Base-by-base conservation (phyloP, 2,329 filamentous ascomycete genomes). In the Fusarium abutilonis region DNA sequence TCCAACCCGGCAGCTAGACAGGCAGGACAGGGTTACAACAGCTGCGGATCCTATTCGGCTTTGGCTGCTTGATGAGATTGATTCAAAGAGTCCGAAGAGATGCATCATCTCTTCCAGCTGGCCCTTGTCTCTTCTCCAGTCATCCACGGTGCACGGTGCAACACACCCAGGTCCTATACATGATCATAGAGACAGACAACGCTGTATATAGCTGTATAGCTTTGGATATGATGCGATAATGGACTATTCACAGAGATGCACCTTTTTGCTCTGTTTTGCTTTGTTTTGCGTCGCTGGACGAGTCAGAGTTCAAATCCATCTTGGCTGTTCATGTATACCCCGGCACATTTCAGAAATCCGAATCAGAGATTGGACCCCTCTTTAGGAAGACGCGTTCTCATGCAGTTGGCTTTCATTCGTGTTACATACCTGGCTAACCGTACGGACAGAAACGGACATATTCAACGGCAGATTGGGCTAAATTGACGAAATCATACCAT, bases 401-500 rank as follows among this genome's bases (percentile, higher is more conserved):
- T 71, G 69, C 69, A 29, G 69, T 70, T 71, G 65, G 69, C 54
- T 56, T 55, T 57, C 52, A 19, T 42, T 60, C 38, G 42, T 55
- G 54, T 62, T 56, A 55, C 23, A 26, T 26, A 4, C 56, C 59
- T 70, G 58, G 34, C 44, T 60, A 52, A 52, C 54, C 52, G 66
- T 67, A 68, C 52, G 48, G 51, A 62, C 17, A 60, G 43, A 43
- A 32, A 60, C 47, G 35, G 48, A 48, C 50, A 44, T 57, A 44
- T 36, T 58, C 55, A 60, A 62, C 47, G 57, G 52, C 50, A 58
- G 51, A 63, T 26, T 59, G 57, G 55, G 53, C 57, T 67, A 61
- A 64, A 50, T 43, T 51, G 55, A 54, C 53, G 26, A 56, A 67
- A 63, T 70, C 67, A 70, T 69, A 70, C 69, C 69, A 70, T 69